Evolutionary conservation across 2,329 filamentous ascomycete genomes (phyloP).

Genomic region (Colletotrichum abscissum): DNA sequence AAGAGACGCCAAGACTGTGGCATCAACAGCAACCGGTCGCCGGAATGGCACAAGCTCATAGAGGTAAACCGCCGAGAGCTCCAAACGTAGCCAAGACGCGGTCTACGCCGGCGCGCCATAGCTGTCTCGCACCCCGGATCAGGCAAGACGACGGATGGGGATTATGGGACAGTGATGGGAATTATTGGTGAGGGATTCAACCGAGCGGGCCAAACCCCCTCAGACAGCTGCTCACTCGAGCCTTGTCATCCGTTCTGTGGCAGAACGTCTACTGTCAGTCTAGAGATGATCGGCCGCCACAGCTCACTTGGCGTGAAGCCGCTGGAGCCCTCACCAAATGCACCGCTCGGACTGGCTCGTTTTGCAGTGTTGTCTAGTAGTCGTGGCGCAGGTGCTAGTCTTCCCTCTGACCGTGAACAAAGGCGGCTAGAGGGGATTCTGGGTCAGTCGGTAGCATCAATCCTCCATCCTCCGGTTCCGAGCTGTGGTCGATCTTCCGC

Average conservation of each 20-base stretch:
- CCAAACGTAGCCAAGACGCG: slow-evolving; percentile 5
- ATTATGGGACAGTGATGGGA: background rate
- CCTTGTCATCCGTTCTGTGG: background rate
- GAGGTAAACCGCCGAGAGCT: background rate
- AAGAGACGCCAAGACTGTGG: background rate
- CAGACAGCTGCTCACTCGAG: background rate
- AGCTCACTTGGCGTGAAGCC: slow-evolving; percentile 2
- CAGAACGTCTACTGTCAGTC: background rate
- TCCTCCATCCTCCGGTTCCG: background rate
- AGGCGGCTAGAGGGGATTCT: slow-evolving; percentile 1
- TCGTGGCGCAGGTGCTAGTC: slow-evolving; percentile 1
- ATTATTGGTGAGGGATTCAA: background rate
- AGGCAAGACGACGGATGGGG: background rate
- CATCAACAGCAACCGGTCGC: background rate
- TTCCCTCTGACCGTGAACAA: background rate
- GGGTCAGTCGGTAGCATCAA: slow-evolving; percentile 20
- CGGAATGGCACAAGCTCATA: background rate
- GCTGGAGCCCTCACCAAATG: background rate
- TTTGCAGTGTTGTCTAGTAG: background rate
- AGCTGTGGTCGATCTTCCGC: slow-evolving; percentile 9
- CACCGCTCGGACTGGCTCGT: slow-evolving; percentile 8
- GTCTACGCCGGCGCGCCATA: background rate
- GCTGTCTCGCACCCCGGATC: slow-evolving; percentile 27
- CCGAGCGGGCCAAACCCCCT: background rate
- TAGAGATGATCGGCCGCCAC: slow-evolving; percentile 1